Evolutionary conservation across 306 rosid species (phyloP).

Genomic region (Cucumis cinereus): DNA sequence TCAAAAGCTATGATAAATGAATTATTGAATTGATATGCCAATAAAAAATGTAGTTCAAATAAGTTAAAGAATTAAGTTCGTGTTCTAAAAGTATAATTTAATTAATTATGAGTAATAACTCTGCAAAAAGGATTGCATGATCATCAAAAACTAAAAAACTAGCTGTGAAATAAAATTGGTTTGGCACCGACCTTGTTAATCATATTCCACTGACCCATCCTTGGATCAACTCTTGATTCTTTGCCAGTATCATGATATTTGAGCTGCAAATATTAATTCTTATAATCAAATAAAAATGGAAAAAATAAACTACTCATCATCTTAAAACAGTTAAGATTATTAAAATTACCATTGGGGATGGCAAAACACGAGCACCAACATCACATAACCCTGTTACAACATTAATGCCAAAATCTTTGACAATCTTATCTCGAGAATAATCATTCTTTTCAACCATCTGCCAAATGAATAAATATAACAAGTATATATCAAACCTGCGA

Average conservation of each 20-base stretch:
- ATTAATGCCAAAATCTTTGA: conserved; percentile 31
- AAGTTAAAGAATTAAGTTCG: no score
- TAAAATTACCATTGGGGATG: conserved; percentile 43
- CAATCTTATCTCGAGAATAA: conserved; percentile 13
- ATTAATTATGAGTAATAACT: not conserved
- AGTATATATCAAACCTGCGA: not conserved
- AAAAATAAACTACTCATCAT: not conserved
- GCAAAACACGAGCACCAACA: conserved; percentile 55
- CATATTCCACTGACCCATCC: conserved; percentile 87
- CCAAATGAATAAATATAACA: not conserved
- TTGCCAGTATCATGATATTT: conserved; percentile 36
- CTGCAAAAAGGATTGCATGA: not conserved
- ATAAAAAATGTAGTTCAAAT: no score
- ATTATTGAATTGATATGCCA: not conserved
- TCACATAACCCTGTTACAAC: conserved; percentile 7
- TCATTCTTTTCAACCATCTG: conserved; percentile 23
- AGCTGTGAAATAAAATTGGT: not conserved
- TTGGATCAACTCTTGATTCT: conserved; percentile 34
- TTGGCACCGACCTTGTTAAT: conserved; percentile 67
- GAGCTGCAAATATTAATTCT: conserved; percentile 28
- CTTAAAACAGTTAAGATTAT: not conserved
- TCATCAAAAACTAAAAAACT: not conserved
- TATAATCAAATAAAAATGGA: not conserved
- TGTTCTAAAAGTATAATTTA: no score
- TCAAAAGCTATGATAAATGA: not conserved